Base-by-base conservation (phyloP, 495 filamentous ascomycete genomes). In the Penicillium longicatenatum region DNA sequence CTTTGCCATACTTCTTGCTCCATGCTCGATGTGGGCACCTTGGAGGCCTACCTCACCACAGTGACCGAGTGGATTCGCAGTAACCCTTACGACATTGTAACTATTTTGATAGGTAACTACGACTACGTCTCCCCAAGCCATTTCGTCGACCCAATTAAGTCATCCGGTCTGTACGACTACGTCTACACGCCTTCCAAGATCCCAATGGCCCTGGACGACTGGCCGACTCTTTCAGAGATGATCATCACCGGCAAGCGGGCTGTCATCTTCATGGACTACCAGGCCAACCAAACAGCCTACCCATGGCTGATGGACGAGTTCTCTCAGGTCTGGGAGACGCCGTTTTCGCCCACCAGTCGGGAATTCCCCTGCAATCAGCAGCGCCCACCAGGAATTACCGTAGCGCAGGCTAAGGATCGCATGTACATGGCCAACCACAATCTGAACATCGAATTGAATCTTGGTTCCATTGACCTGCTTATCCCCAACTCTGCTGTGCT, bases 351-450 rank as follows among this genome's bases (percentile, higher is more conserved):
- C 0, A 86, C 83, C 0, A 68, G 87, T 64, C 62, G 64, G 12
- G 64, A 54, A 20, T 89, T 89, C 68, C 84, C 86, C 1, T 89
- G 86, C 64, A 82, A 75, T 0, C 63, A 76, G 52, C 76, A 86
- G 61, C 75, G 86, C 3, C 86, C 86, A 19, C 86, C 90, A 0
- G 78, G 80, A 6, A 68, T 93, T 54, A 64, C 71, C 12, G 8
- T 26, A 0, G 65, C 78, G 6, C 78, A 85, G 24, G 83, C 84
- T 1, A 70, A 75, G 55, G 76, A 81, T 6, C 77, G 88, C 48
- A 79, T 97, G 78, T 95, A 95, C 58, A 86, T 97, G 74, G 90
- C 90, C 56, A 98, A 98, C 62, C 93, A 98, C 70, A 97, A 97
- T 67, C 75, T 96, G 22, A 95, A 96, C 67, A 73, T 87, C 44